Evolutionary conservation across 2,329 filamentous ascomycete species (phyloP).

Genomic region (Elsinoe necatrix): DNA sequence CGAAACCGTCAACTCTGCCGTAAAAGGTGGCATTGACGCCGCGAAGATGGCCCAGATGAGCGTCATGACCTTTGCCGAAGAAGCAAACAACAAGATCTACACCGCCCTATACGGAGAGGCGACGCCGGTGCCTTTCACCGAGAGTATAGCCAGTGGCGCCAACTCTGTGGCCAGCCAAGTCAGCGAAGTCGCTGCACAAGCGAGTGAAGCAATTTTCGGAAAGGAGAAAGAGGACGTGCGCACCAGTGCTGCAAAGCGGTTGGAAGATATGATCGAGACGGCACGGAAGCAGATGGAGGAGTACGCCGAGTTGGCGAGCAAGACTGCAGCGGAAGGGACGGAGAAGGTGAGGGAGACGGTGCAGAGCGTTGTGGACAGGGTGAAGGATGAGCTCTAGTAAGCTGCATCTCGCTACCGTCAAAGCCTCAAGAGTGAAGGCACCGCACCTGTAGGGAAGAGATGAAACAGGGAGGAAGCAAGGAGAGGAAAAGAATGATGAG

Average conservation of each 20-base stretch:
- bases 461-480: neutral
- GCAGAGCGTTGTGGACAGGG: constrained; percentile 8
- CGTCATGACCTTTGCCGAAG: constrained; percentile 43
- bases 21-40: constrained; percentile 42
- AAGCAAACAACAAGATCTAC: constrained; percentile 29
- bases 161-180: constrained; percentile 42
- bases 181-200: constrained; percentile 30
- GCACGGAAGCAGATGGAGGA: constrained; percentile 7
- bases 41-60: constrained; percentile 45
- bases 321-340: neutral
- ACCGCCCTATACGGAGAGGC: constrained; percentile 37
- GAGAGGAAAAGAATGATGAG: neutral
- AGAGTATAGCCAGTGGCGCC: constrained; percentile 30
- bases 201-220: constrained; percentile 3
- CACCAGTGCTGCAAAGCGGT: constrained; percentile 2
- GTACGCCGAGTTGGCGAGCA: constrained; percentile 1
- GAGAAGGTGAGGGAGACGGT: constrained; percentile 5
- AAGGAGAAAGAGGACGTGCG: constrained; percentile 3
- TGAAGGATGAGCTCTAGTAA: constrained; percentile 13
- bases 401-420: neutral
- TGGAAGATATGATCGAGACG: constrained; percentile 9
- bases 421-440: neutral
- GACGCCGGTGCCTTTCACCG: constrained; percentile 35
- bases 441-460: neutral
- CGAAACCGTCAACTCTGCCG: constrained; percentile 39